phyloP scores from a whole-genome alignment of 352 stramenopile genomes.

The Globisporangium megalacanthum region DNA sequence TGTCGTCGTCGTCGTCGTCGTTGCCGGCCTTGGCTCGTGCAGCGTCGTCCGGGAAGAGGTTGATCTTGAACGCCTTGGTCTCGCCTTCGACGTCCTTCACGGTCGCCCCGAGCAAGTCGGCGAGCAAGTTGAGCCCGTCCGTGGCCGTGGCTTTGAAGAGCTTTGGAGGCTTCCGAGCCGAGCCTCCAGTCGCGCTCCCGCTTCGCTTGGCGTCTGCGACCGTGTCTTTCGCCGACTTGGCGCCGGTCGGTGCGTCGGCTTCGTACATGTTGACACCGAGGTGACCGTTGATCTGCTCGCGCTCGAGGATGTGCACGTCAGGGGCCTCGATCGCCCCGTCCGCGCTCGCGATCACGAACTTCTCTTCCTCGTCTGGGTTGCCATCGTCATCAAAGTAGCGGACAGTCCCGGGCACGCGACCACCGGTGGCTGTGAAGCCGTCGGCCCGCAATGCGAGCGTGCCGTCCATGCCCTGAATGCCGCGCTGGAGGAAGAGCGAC shows the following conservation, averaged over 20 bases:
- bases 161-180: conserved; percentile 40
- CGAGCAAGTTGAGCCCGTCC: conserved; percentile 84
- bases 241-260: conserved; percentile 48
- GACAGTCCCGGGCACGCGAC: conserved; percentile 57
- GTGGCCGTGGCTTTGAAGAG: conserved; percentile 69
- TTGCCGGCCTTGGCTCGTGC: conserved; percentile 24
- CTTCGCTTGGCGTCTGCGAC: conserved; percentile 52
- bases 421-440: conserved; percentile 63
- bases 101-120: conserved; percentile 66
- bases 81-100: conserved; percentile 42
- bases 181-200: conserved; percentile 25
- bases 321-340: conserved; percentile 46
- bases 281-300: conserved; percentile 48
- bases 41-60: conserved; percentile 65
- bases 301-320: conserved; percentile 45
- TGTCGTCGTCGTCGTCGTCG: conserved; percentile 39
- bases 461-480: conserved; percentile 80
- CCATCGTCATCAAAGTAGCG: conserved; percentile 67
- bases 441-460: conserved; percentile 75
- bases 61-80: conserved; percentile 66
- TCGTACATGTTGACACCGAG: conserved; percentile 85
- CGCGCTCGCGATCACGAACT: conserved; percentile 52
- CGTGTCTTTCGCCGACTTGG: conserved; percentile 44
- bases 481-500: conserved; percentile 87
- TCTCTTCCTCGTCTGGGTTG: conserved; percentile 56